Percentiles rank a stretch among this genome's conserved stretches.
These are phyloP conservation scores for Bruguiera hainesii DNA, from an alignment of 441 rosid genomes.

Conservation along the genomic window DNA sequence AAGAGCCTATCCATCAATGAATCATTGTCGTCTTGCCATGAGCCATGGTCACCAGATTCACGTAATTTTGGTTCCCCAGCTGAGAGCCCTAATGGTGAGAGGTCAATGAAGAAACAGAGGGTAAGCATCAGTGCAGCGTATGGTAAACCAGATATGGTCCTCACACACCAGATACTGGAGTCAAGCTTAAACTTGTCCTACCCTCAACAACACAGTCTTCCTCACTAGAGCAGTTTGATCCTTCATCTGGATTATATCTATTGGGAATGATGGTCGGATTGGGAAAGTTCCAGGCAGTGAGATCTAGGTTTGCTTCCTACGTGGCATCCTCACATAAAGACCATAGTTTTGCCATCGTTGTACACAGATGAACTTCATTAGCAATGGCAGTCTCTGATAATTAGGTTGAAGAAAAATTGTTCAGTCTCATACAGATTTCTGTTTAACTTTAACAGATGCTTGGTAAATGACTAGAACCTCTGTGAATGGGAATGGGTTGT, in stretches of 20 bases:
- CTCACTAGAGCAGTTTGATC: constrained; percentile 43
- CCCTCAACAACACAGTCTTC: constrained; percentile 44
- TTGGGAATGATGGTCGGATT: constrained; percentile 39
- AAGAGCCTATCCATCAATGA: constrained; percentile 80
- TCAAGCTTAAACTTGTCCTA: constrained; percentile 62
- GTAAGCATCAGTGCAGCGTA: constrained; percentile 33
- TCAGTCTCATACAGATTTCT: constrained; percentile 16
- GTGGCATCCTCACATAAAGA: constrained; percentile 9
- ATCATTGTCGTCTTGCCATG: constrained; percentile 69
- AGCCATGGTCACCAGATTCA: constrained; percentile 83
- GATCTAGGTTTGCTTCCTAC: constrained; percentile 34
- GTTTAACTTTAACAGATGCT: constrained; percentile 16
- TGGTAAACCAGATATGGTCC: constrained; percentile 49
- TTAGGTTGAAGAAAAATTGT: constrained; percentile 27
- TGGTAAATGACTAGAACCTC: constrained; percentile 6
- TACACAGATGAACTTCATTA: constrained; percentile 22
- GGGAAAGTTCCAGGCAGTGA: constrained; percentile 52
- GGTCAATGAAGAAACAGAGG: constrained; percentile 66
- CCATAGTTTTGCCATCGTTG: constrained; percentile 13
- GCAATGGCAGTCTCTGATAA: constrained; percentile 29
- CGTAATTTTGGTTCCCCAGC: constrained; percentile 50
- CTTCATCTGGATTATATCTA: constrained; percentile 42
- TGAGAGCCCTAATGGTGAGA: constrained; percentile 60
- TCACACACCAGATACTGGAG: constrained; percentile 70
- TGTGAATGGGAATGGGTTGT: constrained; percentile 6